Percentiles rank a stretch among this genome's conserved stretches.
Conservation (phyloP, 768 basidiomycete genomes). For the Cystoderma amianthinum region DNA sequence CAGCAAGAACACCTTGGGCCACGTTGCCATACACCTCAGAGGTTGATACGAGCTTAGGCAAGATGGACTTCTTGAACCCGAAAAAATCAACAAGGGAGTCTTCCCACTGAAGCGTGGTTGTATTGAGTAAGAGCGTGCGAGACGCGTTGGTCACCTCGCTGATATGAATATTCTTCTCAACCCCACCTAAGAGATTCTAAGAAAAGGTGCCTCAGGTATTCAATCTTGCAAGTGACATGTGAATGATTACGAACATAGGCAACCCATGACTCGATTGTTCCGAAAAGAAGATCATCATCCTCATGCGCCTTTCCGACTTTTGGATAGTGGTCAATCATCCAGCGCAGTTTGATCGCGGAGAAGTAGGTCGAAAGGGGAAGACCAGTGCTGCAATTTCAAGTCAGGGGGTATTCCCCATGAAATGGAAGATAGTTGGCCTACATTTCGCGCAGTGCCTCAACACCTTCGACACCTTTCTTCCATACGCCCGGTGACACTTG, state of each 20-base stretch:
- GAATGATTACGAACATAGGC: conserved; percentile 56
- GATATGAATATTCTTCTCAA: conserved; percentile 64
- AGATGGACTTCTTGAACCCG: conserved; percentile 63
- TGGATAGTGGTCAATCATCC: conserved; percentile 89
- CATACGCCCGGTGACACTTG: conserved; percentile 59
- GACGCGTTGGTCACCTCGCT: conserved; percentile 96
- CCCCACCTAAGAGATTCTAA: conserved; percentile 82
- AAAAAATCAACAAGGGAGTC: conserved; percentile 82
- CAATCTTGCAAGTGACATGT: background rate
- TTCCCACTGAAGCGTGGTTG: conserved; percentile 80
- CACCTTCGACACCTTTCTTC: conserved; percentile 66
- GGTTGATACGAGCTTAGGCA: conserved; percentile 85
- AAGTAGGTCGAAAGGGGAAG: conserved; percentile 97
- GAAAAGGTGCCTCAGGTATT: conserved; percentile 1
- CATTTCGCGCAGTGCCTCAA: conserved; percentile 61
- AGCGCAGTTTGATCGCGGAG: conserved; percentile 91
- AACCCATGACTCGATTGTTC: conserved; percentile 97
- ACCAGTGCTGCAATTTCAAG: conserved; percentile 55
- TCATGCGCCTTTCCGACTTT: conserved; percentile 76
- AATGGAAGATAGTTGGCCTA: conserved; percentile 26
- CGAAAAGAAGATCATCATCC: conserved; percentile 77
- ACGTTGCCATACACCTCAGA: conserved; percentile 89
- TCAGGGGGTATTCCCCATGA: background rate
- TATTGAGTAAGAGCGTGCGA: conserved; percentile 87
- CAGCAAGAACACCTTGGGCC: conserved; percentile 55